phyloP scores from a whole-genome alignment of 164 flowering plant genomes.

The Protea cynaroides region DNA sequence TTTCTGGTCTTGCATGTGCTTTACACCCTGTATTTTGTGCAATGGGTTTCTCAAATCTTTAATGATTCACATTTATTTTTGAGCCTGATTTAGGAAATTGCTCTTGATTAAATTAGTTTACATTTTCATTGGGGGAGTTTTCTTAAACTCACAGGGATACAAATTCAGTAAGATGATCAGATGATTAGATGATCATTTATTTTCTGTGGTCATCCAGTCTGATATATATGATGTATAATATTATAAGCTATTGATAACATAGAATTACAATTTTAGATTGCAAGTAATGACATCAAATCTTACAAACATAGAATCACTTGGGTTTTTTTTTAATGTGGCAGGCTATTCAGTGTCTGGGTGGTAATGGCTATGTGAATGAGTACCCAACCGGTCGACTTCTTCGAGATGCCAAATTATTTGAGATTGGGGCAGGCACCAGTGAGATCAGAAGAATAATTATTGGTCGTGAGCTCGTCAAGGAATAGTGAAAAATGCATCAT shows the following conservation, averaged over 20 bases:
- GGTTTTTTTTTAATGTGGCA: slow-evolving; percentile 20
- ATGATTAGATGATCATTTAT: neutral
- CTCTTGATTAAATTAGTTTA: too few relatives aligned
- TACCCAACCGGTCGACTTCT: slow-evolving; percentile 92
- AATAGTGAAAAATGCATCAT: slow-evolving; percentile 24
- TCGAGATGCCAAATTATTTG: slow-evolving; percentile 94
- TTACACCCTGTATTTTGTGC: too few relatives aligned
- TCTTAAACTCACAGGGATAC: too few relatives aligned
- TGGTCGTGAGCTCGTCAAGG: slow-evolving; percentile 85
- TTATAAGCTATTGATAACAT: neutral
- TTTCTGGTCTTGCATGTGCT: too few relatives aligned
- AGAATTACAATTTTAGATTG: neutral
- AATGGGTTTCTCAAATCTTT: too few relatives aligned
- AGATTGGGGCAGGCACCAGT: slow-evolving; percentile 98
- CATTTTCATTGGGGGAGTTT: too few relatives aligned
- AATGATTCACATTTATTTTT: too few relatives aligned
- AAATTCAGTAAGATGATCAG: neutral
- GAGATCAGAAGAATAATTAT: slow-evolving; percentile 94
- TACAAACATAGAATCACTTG: neutral
- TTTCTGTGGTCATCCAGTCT: neutral
- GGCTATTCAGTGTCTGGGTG: slow-evolving; percentile 97
- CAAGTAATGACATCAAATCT: neutral
- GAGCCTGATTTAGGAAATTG: too few relatives aligned
- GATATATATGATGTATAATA: neutral
- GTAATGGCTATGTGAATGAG: slow-evolving; percentile 95